Evolutionary conservation across 2,329 filamentous ascomycete genomes (phyloP), one percentile per base, ranked within the genome.

Genomic region (Chrysoporthe puriensis): DNA sequence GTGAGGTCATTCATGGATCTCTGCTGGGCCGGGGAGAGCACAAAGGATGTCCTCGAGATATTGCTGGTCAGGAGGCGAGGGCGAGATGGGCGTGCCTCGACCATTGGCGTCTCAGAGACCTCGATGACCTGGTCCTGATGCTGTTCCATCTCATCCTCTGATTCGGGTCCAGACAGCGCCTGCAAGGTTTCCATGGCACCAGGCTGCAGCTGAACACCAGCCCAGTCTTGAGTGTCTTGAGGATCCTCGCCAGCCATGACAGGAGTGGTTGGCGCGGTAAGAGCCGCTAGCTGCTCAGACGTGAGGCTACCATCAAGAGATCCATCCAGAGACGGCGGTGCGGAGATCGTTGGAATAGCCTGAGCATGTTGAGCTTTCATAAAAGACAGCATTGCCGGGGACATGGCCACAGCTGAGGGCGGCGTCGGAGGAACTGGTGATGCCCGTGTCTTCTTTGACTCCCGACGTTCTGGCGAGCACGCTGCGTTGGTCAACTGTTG

Each of bases 221-320:
- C 83, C 93, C 93, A 97, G 66, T 87, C 86, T 68, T 86, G 82
- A 59, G 87, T 86, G 21, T 84, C 80, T 46, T 84, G 82, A 11
- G 82, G 81, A 42, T 87, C 84, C 32, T 83, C 81, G 66, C 83
- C 81, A 18, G 84, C 87, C 71, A 92, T 85, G 69, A 95, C 85
- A 16, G 94, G 94, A 0, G 94, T 97, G 13, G 92, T 88, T 5
- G 95, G 94, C 61, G 93, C 93, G 74, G 93, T 97, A 77, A 94
- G 86, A 64, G 86, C 86, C 1, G 93, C 92, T 78, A 96, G 86
- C 76, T 97, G 94, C 75, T 97, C 94, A 2, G 94, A 97, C 9
- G 89, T 91, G 74, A 96, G 81, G 79, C 93, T 97, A 32, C 94
- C 94, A 79, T 97, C 94, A 3, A 97, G 84, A 4, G 95, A 97